Evolutionary conservation across 2,329 filamentous ascomycete genomes (phyloP), one percentile per base, ranked within the genome.

Genomic region (Teratosphaeriaceae sp.): DNA sequence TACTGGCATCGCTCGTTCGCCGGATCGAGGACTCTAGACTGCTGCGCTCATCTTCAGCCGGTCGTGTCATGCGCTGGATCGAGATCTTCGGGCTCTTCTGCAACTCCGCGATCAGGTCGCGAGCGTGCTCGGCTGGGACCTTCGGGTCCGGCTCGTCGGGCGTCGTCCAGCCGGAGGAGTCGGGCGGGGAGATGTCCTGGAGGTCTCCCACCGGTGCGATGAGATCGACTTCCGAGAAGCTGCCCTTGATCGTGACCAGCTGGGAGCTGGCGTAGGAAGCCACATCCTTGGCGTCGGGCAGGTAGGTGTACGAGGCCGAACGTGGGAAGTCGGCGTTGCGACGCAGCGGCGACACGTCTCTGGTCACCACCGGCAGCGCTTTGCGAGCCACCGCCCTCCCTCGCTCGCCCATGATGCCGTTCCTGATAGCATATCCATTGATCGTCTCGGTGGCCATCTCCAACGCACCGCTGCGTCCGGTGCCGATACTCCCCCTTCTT

Each of bases 251-350:
- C 34, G 60, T 59, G 38, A 66, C 55, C 4, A 61, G 45, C 12
- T 47, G 50, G 24, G 61, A 50, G 23, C 52, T 46, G 18, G 35
- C 42, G 37, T 54, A 57, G 15, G 54, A 49, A 8, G 47, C 36
- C 29, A 60, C 38, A 20, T 58, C 52, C 40, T 60, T 64, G 21
- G 60, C 54, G 21, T 64, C 61, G 3, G 73, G 68, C n/a, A 80
- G 59, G 50, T 74, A 70, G 36, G 73, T 76, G 60, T 76, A 80
- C 53, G 77, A 80, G 23, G 78, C 77, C 37, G 77, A 72, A 44
- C 76, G 70, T 21, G 71, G 70, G 22, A 80, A 51, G 20, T 62
- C 53, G 31, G 50, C 42, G 30, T 12, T 34, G 7, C 36, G 47
- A 29, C 41, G 50, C 42, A 30, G 38, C 42, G 44, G 36, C 23